A percentile compares a stretch with the other conserved stretches of the same genome.
Conservation (phyloP, 1,139 yeast species). For the Saccharomyces hybrid region DNA sequence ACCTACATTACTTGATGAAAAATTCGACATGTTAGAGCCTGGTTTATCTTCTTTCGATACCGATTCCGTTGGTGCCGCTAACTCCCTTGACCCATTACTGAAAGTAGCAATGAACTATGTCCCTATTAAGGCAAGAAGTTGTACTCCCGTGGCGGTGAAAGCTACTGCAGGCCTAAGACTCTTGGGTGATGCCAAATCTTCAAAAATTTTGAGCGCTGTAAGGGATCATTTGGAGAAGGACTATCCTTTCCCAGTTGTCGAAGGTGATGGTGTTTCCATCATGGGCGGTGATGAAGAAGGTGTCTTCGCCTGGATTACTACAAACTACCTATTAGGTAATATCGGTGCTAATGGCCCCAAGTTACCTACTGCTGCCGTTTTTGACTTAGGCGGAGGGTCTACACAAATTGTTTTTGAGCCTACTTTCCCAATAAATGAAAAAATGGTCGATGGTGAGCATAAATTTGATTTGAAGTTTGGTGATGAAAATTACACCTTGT, state of each 20-base stretch:
- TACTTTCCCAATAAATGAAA: conserved; percentile 46
- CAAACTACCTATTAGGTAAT: conserved; percentile 85
- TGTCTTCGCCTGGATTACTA: conserved; percentile 98
- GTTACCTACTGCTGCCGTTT: conserved; percentile 86
- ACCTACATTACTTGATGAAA: conserved; percentile 70
- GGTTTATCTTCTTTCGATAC: conserved; percentile 83
- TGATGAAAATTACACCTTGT: conserved; percentile 67
- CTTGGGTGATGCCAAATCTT: conserved; percentile 68
- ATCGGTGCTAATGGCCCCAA: conserved; percentile 62
- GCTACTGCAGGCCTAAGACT: conserved; percentile 96
- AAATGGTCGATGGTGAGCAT: conserved; percentile 81
- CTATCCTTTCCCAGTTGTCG: conserved; percentile 86
- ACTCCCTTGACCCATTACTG: conserved; percentile 73
- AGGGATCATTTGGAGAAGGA: conserved; percentile 62
- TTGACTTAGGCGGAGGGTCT: conserved; percentile 97
- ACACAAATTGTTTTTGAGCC: conserved; percentile 98
- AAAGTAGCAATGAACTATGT: conserved; percentile 64
- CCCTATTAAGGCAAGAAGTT: conserved; percentile 61
- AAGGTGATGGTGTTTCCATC: conserved; percentile 74
- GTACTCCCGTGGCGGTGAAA: conserved; percentile 92
- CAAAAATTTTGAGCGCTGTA: conserved; percentile 66
- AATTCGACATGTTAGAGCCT: conserved; percentile 82
- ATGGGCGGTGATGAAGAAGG: conserved; percentile 98
- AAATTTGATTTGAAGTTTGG: conserved; percentile 77
- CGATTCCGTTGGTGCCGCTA: conserved; percentile 79